phyloP scores from a whole-genome alignment of 192 early-diverging fungal genomes.

The Coemansia sp. region DNA sequence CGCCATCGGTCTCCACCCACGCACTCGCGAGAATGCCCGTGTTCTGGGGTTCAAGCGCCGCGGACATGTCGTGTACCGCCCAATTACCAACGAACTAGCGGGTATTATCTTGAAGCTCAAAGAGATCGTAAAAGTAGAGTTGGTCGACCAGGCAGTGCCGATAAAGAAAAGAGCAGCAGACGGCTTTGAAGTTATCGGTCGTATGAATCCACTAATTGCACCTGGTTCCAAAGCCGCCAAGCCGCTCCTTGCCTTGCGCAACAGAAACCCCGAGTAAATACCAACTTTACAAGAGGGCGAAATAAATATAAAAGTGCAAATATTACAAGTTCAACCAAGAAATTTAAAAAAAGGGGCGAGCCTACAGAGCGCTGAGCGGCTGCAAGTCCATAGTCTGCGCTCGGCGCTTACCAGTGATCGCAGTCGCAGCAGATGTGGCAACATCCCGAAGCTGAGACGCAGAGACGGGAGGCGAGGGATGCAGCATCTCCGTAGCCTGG shows the following conservation, averaged over 20 bases:
- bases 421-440: neutral
- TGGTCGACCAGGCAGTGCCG: conserved; percentile 42
- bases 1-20: conserved; percentile 59
- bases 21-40: conserved; percentile 52
- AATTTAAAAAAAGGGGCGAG: neutral
- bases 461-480: conserved; percentile 17
- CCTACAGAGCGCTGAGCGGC: neutral
- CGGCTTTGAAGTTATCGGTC: conserved; percentile 52
- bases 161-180: conserved; percentile 22
- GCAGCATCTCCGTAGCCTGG: conserved; percentile 30
- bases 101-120: conserved; percentile 66
- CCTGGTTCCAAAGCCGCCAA: conserved; percentile 53
- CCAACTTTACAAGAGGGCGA: neutral
- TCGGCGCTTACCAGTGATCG: conserved; percentile 24
- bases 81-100: conserved; percentile 56
- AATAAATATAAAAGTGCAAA: conserved; percentile 13
- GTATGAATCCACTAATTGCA: conserved; percentile 45
- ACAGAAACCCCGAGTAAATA: conserved; percentile 2
- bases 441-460: conserved; percentile 7
- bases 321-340: conserved; percentile 1
- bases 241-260: conserved; percentile 40
- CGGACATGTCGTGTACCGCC: conserved; percentile 61
- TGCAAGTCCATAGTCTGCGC: conserved; percentile 44
- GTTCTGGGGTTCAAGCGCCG: conserved; percentile 59
- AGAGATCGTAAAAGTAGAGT: conserved; percentile 62